Evolutionary conservation across 805 yeast species (phyloP).

Genomic region (Yarrowia sp.): DNA sequence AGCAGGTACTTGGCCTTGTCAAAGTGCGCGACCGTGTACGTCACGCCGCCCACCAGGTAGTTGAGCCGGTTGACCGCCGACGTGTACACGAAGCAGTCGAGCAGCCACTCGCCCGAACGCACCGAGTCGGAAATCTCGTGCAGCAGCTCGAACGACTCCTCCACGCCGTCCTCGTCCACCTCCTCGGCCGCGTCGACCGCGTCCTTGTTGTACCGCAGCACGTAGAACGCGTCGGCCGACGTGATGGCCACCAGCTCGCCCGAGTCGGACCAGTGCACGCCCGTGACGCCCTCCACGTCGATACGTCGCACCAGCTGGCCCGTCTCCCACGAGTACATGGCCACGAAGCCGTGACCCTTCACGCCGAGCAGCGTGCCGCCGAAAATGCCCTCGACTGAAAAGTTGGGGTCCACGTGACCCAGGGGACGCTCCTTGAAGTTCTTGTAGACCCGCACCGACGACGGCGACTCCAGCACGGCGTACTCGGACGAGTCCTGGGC

Average conservation of each 20-base stretch:
- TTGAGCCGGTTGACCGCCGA: slow-evolving; percentile 83
- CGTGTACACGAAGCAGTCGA: slow-evolving; percentile 93
- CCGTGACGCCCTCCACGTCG: slow-evolving; percentile 73
- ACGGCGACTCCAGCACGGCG: slow-evolving; percentile 72
- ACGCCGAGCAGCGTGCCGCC: slow-evolving; percentile 89
- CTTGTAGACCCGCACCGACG: slow-evolving; percentile 67
- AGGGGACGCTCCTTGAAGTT: slow-evolving; percentile 78
- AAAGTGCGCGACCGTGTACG: slow-evolving; percentile 87
- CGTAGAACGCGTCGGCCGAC: slow-evolving; percentile 69
- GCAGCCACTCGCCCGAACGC: slow-evolving; percentile 92
- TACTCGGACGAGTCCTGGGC: slow-evolving; percentile 83
- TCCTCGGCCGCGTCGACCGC: slow-evolving; percentile 57
- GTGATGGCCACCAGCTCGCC: slow-evolving; percentile 84
- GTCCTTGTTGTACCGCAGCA: slow-evolving; percentile 70
- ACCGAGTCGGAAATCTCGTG: slow-evolving; percentile 78
- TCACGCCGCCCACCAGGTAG: slow-evolving; percentile 91
- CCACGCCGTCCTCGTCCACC: slow-evolving; percentile 74
- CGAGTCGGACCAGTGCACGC: slow-evolving; percentile 88
- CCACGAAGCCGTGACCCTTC: slow-evolving; percentile 71
- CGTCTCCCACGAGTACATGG: slow-evolving; percentile 92
- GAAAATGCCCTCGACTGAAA: slow-evolving; percentile 70
- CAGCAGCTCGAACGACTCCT: slow-evolving; percentile 77
- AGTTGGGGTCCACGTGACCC: slow-evolving; percentile 54
- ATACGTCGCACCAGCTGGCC: slow-evolving; percentile 82
- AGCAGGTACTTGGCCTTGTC: slow-evolving; percentile 82